Conservation (phyloP, 2,329 filamentous ascomycete species). For the Aspergillus ustus region DNA sequence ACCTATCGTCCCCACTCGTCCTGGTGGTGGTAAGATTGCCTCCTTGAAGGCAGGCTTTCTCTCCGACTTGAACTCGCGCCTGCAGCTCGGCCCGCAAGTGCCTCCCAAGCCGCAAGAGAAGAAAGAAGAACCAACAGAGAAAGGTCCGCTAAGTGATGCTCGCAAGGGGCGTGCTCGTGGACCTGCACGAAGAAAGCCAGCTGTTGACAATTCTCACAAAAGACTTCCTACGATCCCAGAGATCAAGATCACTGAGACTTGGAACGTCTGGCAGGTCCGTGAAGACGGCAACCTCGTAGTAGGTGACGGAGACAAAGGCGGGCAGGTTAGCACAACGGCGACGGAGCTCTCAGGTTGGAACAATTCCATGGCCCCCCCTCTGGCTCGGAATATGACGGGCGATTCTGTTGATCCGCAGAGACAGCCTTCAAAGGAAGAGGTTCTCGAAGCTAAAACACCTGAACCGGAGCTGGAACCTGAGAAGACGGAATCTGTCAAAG, state of each 20-base stretch:
- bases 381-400: conserved; percentile 41
- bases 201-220: conserved; percentile 59
- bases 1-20: conserved; percentile 78
- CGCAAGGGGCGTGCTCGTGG: conserved; percentile 89
- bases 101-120: conserved; percentile 72
- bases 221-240: conserved; percentile 41
- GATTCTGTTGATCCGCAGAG: conserved; percentile 39
- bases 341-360: conserved; percentile 23
- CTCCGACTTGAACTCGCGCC: conserved; percentile 86
- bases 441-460: background rate
- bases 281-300: conserved; percentile 41
- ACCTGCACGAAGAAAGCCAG: conserved; percentile 75
- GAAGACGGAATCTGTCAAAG: background rate
- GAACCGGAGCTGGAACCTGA: background rate
- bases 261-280: conserved; percentile 47
- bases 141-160: conserved; percentile 82
- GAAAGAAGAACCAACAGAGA: conserved; percentile 66
- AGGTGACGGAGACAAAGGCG: conserved; percentile 24
- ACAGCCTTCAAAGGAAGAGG: conserved; percentile 6
- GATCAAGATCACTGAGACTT: conserved; percentile 44
- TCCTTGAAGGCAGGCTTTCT: conserved; percentile 90
- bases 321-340: conserved; percentile 20
- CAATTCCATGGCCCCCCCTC: conserved; percentile 31
- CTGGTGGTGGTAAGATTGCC: conserved; percentile 83
- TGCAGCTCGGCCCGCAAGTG: conserved; percentile 82